Base-by-base conservation (phyloP, 2,329 filamentous ascomycete genomes). In the Macrophomina tecta region DNA sequence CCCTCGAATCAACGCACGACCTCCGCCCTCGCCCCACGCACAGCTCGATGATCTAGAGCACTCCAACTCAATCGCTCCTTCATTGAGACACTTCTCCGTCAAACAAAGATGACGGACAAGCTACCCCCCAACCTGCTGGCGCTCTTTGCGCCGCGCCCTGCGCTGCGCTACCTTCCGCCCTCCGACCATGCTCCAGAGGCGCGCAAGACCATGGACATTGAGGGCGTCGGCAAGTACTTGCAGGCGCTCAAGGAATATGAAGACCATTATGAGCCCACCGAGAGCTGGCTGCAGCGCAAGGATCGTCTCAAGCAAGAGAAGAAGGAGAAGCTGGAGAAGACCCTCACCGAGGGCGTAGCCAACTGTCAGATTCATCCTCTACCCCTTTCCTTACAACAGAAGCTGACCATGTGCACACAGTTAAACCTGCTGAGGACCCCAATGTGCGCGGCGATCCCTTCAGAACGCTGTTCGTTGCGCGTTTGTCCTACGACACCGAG, bases 381-480 rank as follows among this genome's bases (percentile, higher is more conserved):
- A 34, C 45, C 45, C 11, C 49, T 52, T 1, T 18, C 30, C 12
- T 11, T 11, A 18, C 28, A 18, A 5, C 3, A 23, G 38, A 23
- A 11, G 40, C 49, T 45, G 40, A 55, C 38, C n/a, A 60, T 23
- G 7, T 12, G 34, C 34, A 14, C 53, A 45, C 71, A 94, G 94
- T 91, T 80, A 91, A 94, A 70, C 94, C 95, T 6, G 82, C 84
- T 30, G 89, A 95, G 45, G 95, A 99, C 75, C 87, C 91, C 12
- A 95, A 97, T 73, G 90, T 97, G 71, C 89, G 93, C 70, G 94
- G 95, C 66, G 94, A 98, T 81, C 91, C 94, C 1, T 97, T 95
- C 84, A 97, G 92, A 81, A 99, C 95, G 14, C 84, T 99, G 61
- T 96, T 99, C 74, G 91, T 98, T 65, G 91, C 92, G 64, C 90